Evolutionary conservation across 495 filamentous ascomycete genomes (phyloP).

Genomic region (Neurospora hispaniola): DNA sequence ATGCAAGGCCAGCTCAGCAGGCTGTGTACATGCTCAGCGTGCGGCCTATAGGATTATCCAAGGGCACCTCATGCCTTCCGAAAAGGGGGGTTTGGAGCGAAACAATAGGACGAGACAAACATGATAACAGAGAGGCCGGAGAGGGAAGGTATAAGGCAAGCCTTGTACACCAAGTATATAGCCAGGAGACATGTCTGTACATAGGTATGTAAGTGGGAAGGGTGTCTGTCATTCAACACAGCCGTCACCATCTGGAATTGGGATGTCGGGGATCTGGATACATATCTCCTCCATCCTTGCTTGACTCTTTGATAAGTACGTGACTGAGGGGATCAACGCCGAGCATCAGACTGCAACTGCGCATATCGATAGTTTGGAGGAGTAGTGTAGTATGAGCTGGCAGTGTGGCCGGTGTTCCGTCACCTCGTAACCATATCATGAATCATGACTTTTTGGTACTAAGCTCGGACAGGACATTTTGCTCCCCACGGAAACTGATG

Average conservation of each 20-base stretch:
- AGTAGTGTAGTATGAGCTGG: neutral
- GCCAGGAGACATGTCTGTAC: neutral
- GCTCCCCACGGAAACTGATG: neutral
- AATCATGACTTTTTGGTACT: no score
- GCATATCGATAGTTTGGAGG: neutral
- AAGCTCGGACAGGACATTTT: neutral
- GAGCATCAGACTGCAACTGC: neutral
- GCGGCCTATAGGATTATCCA: neutral
- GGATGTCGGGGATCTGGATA: neutral
- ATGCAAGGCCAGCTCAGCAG: slow-evolving; percentile 29
- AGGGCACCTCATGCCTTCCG: neutral
- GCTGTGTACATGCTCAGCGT: slow-evolving; percentile 7
- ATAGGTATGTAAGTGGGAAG: no score
- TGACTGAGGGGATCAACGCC: neutral
- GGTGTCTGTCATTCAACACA: neutral
- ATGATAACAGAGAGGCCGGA: neutral
- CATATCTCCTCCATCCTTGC: neutral
- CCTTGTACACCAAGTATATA: neutral
- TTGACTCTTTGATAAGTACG: neutral
- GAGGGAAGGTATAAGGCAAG: neutral
- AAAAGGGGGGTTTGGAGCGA: neutral
- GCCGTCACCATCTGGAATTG: neutral
- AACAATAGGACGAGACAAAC: neutral
- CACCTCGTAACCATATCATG: neutral
- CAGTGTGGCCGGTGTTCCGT: neutral